Evolutionary conservation across 2,329 filamentous ascomycete species (phyloP).

Genomic region (Thelonectria discophora): DNA sequence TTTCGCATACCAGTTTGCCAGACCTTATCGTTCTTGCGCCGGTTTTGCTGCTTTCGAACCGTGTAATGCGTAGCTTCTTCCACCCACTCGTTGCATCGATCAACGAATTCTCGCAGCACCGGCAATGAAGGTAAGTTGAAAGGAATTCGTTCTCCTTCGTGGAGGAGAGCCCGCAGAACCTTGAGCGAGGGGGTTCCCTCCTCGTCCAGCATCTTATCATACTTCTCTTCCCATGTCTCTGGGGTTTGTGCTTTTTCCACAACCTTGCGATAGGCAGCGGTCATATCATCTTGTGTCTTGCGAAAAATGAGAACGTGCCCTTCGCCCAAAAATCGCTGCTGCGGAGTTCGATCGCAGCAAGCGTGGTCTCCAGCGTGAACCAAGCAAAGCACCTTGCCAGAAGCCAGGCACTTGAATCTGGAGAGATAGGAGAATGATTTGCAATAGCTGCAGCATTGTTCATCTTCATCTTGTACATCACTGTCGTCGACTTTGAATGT

Average conservation of each 20-base stretch:
- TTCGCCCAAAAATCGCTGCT: conserved; percentile 72
- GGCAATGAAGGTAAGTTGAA: conserved; percentile 85
- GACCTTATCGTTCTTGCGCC: conserved; percentile 90
- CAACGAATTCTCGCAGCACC: conserved; percentile 87
- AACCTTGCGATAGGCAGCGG: conserved; percentile 75
- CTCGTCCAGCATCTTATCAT: conserved; percentile 84
- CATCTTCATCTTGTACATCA: conserved; percentile 88
- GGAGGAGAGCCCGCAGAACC: conserved; percentile 80
- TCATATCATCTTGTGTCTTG: conserved; percentile 76
- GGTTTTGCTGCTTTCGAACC: conserved; percentile 95
- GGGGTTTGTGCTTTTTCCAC: conserved; percentile 87
- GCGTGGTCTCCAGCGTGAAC: conserved; percentile 81
- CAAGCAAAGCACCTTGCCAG: conserved; percentile 84
- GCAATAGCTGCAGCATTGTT: conserved; percentile 92
- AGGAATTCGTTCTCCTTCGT: conserved; percentile 95
- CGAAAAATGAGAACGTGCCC: conserved; percentile 82
- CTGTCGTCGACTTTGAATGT: conserved; percentile 72
- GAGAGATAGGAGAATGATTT: conserved; percentile 93
- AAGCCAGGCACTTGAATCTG: conserved; percentile 84
- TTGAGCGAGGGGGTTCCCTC: conserved; percentile 87
- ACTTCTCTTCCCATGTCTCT: conserved; percentile 89
- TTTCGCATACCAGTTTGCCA: conserved; percentile 80
- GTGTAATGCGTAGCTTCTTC: conserved; percentile 97
- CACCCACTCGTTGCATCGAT: conserved; percentile 96
- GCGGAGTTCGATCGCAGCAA: conserved; percentile 77